Base-by-base conservation (phyloP, 1,284 basidiomycete genomes). In the Rhodotorula sp. region DNA sequence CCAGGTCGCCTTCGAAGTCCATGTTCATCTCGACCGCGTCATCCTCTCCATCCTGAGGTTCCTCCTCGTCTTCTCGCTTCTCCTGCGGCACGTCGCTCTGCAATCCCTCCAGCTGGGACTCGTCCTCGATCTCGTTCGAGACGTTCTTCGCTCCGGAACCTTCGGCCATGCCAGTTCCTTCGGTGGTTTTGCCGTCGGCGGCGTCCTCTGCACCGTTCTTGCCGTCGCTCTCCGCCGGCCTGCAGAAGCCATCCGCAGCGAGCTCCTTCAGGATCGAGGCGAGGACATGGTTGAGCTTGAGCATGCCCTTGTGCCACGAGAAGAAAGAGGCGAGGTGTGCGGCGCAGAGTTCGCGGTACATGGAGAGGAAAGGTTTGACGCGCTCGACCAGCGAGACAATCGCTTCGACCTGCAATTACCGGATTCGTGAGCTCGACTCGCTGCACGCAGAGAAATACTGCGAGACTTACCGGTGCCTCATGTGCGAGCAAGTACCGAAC, bases 71-170 rank as follows among this genome's bases (percentile, higher is more conserved):
- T 81, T 56, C 84, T 80, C 71, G 85, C 82, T 49, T 86, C 83
- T 82, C 80, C 66, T 87, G 85, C 30, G 84, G 83, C n/a, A 88
- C 84, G 60, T 90, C 87, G 49, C 87, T 90, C 78, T 89, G 87
- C 29, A 99, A 83, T 3, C 96, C 96, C 79, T 99, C 96, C 45
- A 99, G 91, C 78, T 96, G 93, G 78, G 91, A 91, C 80, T 99
- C 95, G 70, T 98, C 93, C 77, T 93, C 89, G 67, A 97, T 93
- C 78, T 96, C 90, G 76, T 91, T 89, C 83, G 91, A 93, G 65
- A 94, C 89, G 77, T 96, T 90, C 80, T 97, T 87, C 26, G 84
- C 83, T 2, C 95, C 94, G 2, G 86, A 83, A 2, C 95, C 95
- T 74, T 91, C 87, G 18, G 95, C 95, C 73, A 98, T 82, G 2